These are phyloP conservation scores for Xylaria palmicola DNA, from an alignment of 495 filamentous ascomycete species.

Conservation along the genomic window DNA sequence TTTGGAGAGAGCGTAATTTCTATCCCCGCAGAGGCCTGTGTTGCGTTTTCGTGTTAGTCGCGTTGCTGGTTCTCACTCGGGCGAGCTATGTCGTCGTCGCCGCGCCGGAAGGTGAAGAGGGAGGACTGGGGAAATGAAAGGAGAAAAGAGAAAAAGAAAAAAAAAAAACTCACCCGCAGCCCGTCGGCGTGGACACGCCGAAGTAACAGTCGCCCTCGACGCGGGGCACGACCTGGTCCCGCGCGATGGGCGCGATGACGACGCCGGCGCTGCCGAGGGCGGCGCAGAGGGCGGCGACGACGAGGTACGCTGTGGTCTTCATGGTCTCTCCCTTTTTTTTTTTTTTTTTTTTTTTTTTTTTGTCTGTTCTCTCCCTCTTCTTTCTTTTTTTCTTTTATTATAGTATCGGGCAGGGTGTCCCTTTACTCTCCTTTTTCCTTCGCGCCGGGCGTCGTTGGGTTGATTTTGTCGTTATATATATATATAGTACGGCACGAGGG, in stretches of 20 bases:
- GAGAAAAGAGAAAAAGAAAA: neutral
- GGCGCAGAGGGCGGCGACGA: slow-evolving; percentile 35
- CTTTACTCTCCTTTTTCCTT: neutral
- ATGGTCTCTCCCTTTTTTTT: neutral
- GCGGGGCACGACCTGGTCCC: slow-evolving; percentile 44
- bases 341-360: neutral
- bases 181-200: slow-evolving; percentile 46
- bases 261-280: slow-evolving; percentile 48
- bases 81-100: too few relatives aligned
- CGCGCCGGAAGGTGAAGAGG: neutral
- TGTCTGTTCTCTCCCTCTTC: too few relatives aligned
- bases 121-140: neutral
- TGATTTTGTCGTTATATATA: neutral
- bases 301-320: slow-evolving; percentile 28
- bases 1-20: neutral
- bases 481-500: neutral
- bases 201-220: slow-evolving; percentile 46
- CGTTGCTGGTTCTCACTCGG: neutral
- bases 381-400: neutral
- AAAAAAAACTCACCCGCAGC: slow-evolving; percentile 45
- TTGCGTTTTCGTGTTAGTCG: slow-evolving; percentile 1
- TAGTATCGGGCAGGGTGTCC: neutral
- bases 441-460: neutral
- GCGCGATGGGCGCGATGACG: slow-evolving; percentile 44
- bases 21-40: slow-evolving; percentile 24